A percentile compares a stretch with the other conserved stretches of the same genome.
These are phyloP conservation scores for Ceratobasidium sp. DNA, from an alignment of 1,284 basidiomycete species.

Conservation along the genomic window DNA sequence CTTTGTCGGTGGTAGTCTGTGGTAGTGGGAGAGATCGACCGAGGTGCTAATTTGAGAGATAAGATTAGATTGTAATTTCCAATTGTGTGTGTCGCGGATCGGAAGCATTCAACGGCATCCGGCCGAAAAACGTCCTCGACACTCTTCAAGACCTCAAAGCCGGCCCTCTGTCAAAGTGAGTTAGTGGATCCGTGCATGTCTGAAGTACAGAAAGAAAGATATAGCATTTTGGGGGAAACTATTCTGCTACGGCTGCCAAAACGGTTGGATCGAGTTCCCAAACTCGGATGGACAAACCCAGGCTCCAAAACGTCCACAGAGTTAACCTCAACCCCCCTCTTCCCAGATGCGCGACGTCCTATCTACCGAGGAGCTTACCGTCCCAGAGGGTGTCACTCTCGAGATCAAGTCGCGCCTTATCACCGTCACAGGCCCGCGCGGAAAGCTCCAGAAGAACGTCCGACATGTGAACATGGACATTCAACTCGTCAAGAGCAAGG, in stretches of 20 bases:
- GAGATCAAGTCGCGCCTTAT: slow-evolving; percentile 89
- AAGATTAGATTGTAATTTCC: slow-evolving; percentile 40
- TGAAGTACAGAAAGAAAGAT: background rate
- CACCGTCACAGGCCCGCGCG: slow-evolving; percentile 89
- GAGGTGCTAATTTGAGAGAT: background rate
- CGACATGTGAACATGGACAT: slow-evolving; percentile 98
- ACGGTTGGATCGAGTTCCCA: slow-evolving; percentile 7
- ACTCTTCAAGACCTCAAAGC: slow-evolving; percentile 37
- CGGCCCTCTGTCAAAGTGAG: slow-evolving; percentile 41
- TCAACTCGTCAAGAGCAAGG: slow-evolving; percentile 72
- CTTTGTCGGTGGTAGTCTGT: background rate
- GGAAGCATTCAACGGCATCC: slow-evolving; percentile 22
- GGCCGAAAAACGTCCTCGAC: slow-evolving; percentile 25
- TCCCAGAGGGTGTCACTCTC: slow-evolving; percentile 88
- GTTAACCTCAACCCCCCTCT: slow-evolving; percentile 3
- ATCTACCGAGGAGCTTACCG: slow-evolving; percentile 92
- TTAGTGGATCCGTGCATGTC: slow-evolving; percentile 13
- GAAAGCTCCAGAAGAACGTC: slow-evolving; percentile 89
- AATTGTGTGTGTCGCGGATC: background rate
- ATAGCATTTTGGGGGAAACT: slow-evolving; percentile 17
- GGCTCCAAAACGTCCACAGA: background rate
- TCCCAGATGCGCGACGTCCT: slow-evolving; percentile 88
- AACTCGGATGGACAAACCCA: slow-evolving; percentile 27
- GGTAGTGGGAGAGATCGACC: slow-evolving; percentile 12
- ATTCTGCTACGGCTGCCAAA: background rate